phyloP scores from a whole-genome alignment of 352 stramenopile species.

The Halophytophthora polymorphica region DNA sequence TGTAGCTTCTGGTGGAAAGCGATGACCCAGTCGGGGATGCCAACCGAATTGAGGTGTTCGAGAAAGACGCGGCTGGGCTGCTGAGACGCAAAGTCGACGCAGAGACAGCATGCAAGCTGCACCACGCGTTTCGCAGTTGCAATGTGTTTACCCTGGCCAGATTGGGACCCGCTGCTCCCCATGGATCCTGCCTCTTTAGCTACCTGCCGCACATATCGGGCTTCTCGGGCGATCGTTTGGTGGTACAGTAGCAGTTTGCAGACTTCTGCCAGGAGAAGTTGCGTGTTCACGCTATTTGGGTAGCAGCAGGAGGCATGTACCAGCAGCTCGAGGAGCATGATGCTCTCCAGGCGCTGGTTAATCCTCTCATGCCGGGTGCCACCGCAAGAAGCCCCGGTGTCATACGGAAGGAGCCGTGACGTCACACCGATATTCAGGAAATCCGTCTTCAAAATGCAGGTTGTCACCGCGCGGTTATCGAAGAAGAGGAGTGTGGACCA shows the following conservation, averaged over 20 bases:
- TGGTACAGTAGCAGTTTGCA: slow-evolving; percentile 23
- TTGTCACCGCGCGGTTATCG: slow-evolving; percentile 13
- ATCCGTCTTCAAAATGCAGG: slow-evolving; percentile 16
- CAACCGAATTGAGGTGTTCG: slow-evolving; percentile 12
- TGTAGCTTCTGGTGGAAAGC: slow-evolving; percentile 18
- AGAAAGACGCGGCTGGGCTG: slow-evolving; percentile 19
- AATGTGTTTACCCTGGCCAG: slow-evolving; percentile 2
- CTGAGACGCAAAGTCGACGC: slow-evolving; percentile 26
- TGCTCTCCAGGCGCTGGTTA: slow-evolving; percentile 17
- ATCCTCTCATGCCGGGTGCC: neutral
- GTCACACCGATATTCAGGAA: slow-evolving; percentile 22
- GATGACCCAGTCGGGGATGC: slow-evolving; percentile 25
- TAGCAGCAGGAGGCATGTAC: slow-evolving; percentile 6
- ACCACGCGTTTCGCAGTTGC: slow-evolving; percentile 32
- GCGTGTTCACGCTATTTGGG: slow-evolving; percentile 19
- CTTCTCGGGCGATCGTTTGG: slow-evolving; percentile 18
- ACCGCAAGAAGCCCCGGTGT: neutral
- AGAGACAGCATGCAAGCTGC: slow-evolving; percentile 37
- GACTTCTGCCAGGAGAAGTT: slow-evolving; percentile 20
- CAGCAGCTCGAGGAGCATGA: slow-evolving; percentile 22
- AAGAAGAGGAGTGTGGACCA: slow-evolving; percentile 25
- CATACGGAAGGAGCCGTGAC: neutral
- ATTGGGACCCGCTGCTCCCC: neutral
- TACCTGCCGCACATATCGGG: slow-evolving; percentile 8
- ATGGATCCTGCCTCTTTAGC: too few relatives aligned